These are phyloP conservation scores for Penicillium taxi DNA, from an alignment of 495 filamentous ascomycete genomes.

Conservation along the genomic window DNA sequence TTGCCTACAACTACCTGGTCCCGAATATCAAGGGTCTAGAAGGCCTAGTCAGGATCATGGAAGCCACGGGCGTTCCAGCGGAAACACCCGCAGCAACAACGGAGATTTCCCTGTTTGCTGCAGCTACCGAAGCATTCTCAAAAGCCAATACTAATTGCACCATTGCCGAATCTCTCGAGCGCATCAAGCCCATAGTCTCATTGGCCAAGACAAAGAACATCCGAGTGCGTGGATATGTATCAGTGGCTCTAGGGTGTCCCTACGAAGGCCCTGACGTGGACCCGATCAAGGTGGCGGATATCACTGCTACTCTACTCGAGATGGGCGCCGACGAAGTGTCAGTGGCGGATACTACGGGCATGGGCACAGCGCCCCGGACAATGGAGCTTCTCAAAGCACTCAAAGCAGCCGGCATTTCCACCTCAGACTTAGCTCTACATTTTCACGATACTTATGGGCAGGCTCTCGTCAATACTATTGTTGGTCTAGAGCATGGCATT, in stretches of 20 bases:
- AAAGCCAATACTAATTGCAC: conserved; percentile 86
- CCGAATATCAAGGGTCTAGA: conserved; percentile 81
- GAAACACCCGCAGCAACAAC: conserved; percentile 37
- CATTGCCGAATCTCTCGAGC: conserved; percentile 70
- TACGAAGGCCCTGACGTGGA: conserved; percentile 83
- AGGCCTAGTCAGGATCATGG: conserved; percentile 39
- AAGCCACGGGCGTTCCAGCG: conserved; percentile 32
- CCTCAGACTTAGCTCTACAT: conserved; percentile 79
- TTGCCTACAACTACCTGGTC: conserved; percentile 89
- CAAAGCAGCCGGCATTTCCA: conserved; percentile 65
- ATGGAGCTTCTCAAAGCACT: conserved; percentile 62
- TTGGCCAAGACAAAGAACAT: conserved; percentile 63
- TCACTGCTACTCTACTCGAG: conserved; percentile 74
- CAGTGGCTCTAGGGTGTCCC: conserved; percentile 87
- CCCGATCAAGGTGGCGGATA: conserved; percentile 71
- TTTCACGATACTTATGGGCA: conserved; percentile 98
- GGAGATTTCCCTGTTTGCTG: conserved; percentile 86
- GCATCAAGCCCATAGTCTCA: conserved; percentile 67
- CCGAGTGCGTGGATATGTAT: conserved; percentile 86
- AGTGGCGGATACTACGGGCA: conserved; percentile 91
- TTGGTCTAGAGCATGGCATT: conserved; percentile 82
- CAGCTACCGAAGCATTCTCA: conserved; percentile 88
- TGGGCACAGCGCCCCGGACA: conserved; percentile 83
- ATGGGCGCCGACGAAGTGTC: conserved; percentile 96
- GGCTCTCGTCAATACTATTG: conserved; percentile 81